Evolutionary conservation across 2,329 filamentous ascomycete genomes (phyloP).

Genomic region (Volutella citrinella): DNA sequence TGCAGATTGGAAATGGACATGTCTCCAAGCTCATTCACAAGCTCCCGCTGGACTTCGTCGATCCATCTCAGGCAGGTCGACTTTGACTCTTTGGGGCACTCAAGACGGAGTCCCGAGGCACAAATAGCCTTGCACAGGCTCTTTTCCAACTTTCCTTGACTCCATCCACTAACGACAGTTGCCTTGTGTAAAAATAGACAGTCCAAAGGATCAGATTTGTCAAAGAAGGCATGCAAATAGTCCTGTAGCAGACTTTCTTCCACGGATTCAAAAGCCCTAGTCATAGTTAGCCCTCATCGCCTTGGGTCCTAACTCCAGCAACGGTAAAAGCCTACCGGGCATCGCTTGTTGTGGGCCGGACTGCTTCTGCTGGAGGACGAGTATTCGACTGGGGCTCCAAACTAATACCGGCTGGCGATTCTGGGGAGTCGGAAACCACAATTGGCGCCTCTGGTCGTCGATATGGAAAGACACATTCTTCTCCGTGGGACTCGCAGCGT

Average conservation of each 20-base stretch:
- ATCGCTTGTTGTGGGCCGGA: slow-evolving; percentile 3
- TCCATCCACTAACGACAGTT: slow-evolving; percentile 23
- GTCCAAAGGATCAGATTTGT: slow-evolving; percentile 12
- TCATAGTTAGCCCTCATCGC: background rate
- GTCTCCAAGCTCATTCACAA: slow-evolving; percentile 7
- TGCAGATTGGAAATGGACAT: slow-evolving; percentile 16
- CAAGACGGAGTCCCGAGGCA: slow-evolving; percentile 10
- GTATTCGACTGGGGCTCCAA: background rate
- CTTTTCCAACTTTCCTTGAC: slow-evolving; percentile 14
- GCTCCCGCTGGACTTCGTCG: slow-evolving; percentile 14
- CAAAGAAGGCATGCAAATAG: slow-evolving; percentile 22
- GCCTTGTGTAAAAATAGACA: slow-evolving; percentile 21
- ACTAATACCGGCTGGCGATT: slow-evolving; percentile 6
- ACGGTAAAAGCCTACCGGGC: background rate
- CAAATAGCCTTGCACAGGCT: slow-evolving; percentile 19
- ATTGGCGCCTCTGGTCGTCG: background rate
- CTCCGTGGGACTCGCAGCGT: slow-evolving; percentile 23
- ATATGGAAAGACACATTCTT: slow-evolving; percentile 8
- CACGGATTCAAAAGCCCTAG: slow-evolving; percentile 14
- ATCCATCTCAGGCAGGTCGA: slow-evolving; percentile 15
- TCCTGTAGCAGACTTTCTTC: slow-evolving; percentile 2
- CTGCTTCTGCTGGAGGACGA: background rate
- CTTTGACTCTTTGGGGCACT: background rate
- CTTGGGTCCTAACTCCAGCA: too few species aligned
- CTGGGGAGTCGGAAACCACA: background rate